phyloP scores from a whole-genome alignment of 495 filamentous ascomycete genomes.

The Aspergillus cristatus region DNA sequence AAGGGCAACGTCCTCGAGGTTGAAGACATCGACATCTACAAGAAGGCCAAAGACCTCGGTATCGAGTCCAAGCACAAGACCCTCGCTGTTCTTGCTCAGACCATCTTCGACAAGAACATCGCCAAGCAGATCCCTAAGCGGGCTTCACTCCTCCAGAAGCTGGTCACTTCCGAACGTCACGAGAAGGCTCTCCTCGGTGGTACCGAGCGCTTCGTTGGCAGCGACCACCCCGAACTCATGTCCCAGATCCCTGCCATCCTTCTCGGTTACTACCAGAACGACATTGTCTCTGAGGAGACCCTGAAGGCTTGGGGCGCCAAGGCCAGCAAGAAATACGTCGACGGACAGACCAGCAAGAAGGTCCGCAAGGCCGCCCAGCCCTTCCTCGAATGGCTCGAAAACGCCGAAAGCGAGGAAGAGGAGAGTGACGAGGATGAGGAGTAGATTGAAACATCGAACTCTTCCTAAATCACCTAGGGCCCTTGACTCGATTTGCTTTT shows the following conservation, averaged over 20 bases:
- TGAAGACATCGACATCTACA: constrained; percentile 79
- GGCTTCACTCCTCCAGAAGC: constrained; percentile 79
- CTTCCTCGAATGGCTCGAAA: constrained; percentile 90
- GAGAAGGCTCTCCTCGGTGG: constrained; percentile 97
- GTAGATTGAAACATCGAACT: background rate
- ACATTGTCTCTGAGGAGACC: constrained; percentile 77
- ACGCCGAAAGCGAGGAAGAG: constrained; percentile 79
- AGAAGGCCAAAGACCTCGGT: constrained; percentile 90
- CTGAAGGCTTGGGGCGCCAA: constrained; percentile 86
- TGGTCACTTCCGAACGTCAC: constrained; percentile 83
- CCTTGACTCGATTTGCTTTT: too few species aligned
- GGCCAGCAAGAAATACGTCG: constrained; percentile 97
- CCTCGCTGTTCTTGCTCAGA: constrained; percentile 82
- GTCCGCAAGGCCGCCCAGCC: constrained; percentile 89
- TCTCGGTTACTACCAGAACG: constrained; percentile 76
- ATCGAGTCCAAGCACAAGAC: constrained; percentile 95
- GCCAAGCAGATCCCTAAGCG: constrained; percentile 75
- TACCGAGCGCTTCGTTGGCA: constrained; percentile 84
- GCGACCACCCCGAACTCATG: constrained; percentile 69
- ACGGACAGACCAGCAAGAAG: constrained; percentile 81
- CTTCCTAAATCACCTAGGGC: too few species aligned
- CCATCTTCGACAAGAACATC: constrained; percentile 86
- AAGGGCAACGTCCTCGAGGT: constrained; percentile 65
- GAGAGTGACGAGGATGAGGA: constrained; percentile 41
- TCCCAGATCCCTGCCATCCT: constrained; percentile 76